These are phyloP conservation scores for Solanum hybrid DNA, from an alignment of 305 asterid genomes.

Conservation along the genomic window DNA sequence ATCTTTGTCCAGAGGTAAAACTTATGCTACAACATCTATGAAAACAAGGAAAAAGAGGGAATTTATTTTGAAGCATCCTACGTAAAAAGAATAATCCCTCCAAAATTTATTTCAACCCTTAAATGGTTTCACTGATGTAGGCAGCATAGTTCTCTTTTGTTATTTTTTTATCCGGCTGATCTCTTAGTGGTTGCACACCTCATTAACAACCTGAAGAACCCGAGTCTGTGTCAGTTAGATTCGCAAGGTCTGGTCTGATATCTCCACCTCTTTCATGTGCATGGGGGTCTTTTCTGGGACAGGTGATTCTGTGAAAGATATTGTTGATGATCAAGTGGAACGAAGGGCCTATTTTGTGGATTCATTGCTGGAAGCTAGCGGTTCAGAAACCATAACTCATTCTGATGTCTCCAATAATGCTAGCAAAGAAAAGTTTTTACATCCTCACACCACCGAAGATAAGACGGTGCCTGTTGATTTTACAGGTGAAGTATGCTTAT, in stretches of 20 bases:
- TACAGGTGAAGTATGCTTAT: constrained; percentile 34
- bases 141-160: neutral
- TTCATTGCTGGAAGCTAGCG: constrained; percentile 39
- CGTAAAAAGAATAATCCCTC: neutral
- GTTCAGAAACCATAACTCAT: constrained; percentile 24
- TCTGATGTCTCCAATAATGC: constrained; percentile 25
- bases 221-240: neutral
- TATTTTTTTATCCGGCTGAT: neutral
- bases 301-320: constrained; percentile 46
- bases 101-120: neutral
- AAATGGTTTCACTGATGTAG: neutral
- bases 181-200: neutral
- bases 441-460: constrained; percentile 23
- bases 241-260: neutral
- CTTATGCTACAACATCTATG: neutral
- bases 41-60: neutral
- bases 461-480: constrained; percentile 15
- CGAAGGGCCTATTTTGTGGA: constrained; percentile 84
- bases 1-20: neutral
- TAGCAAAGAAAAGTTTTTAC: constrained; percentile 32
- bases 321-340: constrained; percentile 41
- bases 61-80: neutral
- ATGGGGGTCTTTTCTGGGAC: neutral
- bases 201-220: neutral
- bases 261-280: neutral